Evolutionary conservation across 2,329 filamentous ascomycete species (phyloP).

Genomic region (Metarhizium guizhouense): DNA sequence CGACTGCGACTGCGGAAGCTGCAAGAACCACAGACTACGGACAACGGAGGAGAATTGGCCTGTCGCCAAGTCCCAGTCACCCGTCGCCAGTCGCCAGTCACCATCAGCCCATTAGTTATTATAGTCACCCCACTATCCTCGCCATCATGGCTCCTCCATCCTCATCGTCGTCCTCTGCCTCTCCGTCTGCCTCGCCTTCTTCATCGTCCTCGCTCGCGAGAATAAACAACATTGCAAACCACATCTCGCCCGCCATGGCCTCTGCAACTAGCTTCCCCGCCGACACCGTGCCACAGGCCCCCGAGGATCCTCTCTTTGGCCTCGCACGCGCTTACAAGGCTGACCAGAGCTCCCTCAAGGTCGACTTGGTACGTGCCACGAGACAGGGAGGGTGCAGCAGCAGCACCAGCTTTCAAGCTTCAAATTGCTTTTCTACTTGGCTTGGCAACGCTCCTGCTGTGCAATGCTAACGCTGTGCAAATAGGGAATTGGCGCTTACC

Average conservation of each 20-base stretch:
- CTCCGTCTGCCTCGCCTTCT: slow-evolving; percentile 30
- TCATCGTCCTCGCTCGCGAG: slow-evolving; percentile 38
- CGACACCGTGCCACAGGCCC: slow-evolving; percentile 75
- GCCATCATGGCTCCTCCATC: slow-evolving; percentile 11
- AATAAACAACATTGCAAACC: slow-evolving; percentile 54
- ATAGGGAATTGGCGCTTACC: slow-evolving; percentile 79
- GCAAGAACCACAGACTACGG: no score
- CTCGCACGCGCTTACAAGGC: slow-evolving; percentile 81
- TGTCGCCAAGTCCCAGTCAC: background rate
- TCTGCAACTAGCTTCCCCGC: slow-evolving; percentile 60
- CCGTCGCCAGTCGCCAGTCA: background rate
- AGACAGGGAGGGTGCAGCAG: background rate
- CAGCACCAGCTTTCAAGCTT: no score
- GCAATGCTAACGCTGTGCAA: background rate
- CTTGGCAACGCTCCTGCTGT: background rate
- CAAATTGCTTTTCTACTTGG: no score
- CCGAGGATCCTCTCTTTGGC: slow-evolving; percentile 91
- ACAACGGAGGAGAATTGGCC: background rate
- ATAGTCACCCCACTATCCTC: background rate
- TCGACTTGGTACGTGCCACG: slow-evolving; percentile 67
- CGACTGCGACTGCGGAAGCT: no score
- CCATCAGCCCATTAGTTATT: slow-evolving; percentile 1
- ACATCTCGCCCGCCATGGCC: slow-evolving; percentile 55
- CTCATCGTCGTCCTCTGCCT: slow-evolving; percentile 31
- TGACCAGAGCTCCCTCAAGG: slow-evolving; percentile 70